Base-by-base conservation (phyloP, 306 rosid species). In the Acacia acuminata region DNA sequence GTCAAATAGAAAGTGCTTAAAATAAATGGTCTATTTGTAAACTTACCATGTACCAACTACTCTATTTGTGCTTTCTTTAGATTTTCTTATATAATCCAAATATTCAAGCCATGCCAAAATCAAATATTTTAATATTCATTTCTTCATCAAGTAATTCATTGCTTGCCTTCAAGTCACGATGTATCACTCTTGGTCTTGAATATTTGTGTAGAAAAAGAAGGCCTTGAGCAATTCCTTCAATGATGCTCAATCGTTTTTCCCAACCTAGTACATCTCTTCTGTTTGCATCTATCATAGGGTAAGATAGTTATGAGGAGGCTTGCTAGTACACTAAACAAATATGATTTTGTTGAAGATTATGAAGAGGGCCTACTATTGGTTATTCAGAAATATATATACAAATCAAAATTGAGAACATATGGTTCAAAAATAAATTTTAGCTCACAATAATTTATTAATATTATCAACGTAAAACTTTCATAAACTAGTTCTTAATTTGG, bases 101-200 rank as follows among this genome's bases (percentile, higher is more conserved):
- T 69, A 89, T 87, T 72, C 82, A 71, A 50, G 87, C 90, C 88
- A 89, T 55, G 25, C 88, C 89, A 70, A 87, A 89, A 79, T 87
- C 87, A 3, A 90, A 82, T 73, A 89, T 81, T 82, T 87, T 83
- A 2, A 88, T 87, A 36, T 79, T 89, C 89, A 89, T 82, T 44
- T 70, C 78, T 27, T 79, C 55, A 76, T 89, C 90, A 72, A 89
- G 86, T 19, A 84, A 76, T 36, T 80, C 73, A 45, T 87, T 86
- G 58, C 87, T 42, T 9, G 92, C 86, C 75, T 89, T 89, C 58
- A 86, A 36, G 44, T 89, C 87, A 20, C 83, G 73, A 48, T 85
- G 91, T 74, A 88, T 83, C 78, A 88, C 85, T 71, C 56, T 88
- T 20, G 83, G 44, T 51, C 90, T 87, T 3, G 89, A 89, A 67